phyloP scores from a whole-genome alignment of 305 asterid genomes.

The Rubia tinctorum region DNA sequence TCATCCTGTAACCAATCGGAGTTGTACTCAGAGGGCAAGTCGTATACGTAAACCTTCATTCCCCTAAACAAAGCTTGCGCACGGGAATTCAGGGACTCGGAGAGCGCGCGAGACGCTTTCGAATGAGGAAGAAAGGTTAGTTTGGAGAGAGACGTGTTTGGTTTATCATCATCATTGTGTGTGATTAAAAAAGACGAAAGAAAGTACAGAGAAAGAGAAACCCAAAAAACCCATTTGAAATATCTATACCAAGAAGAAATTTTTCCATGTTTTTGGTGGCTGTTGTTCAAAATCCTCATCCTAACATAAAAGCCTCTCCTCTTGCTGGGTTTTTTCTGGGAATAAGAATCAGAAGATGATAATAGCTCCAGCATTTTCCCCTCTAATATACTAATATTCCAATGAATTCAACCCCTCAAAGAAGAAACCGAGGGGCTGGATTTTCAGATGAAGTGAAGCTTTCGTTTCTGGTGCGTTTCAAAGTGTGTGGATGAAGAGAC shows the following conservation, averaged over 20 bases:
- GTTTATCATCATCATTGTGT: constrained; percentile 27
- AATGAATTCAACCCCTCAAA: constrained; percentile 23
- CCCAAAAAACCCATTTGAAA: constrained; percentile 67
- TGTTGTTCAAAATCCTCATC: constrained; percentile 46
- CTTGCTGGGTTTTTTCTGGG: constrained; percentile 20
- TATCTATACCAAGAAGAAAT: constrained; percentile 37
- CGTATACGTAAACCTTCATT: constrained; percentile 64
- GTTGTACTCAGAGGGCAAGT: constrained; percentile 67
- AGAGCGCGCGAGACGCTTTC: constrained; percentile 57
- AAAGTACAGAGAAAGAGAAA: constrained; percentile 53
- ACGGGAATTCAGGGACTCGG: constrained; percentile 33
- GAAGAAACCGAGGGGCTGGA: constrained; percentile 14
- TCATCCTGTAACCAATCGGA: constrained; percentile 54
- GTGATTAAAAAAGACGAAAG: constrained; percentile 52
- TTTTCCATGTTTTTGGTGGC: not conserved
- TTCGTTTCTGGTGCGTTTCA: constrained; percentile 48
- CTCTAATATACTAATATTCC: not conserved
- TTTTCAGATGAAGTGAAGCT: constrained; percentile 32
- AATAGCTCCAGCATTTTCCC: constrained; percentile 26
- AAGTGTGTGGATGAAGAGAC: constrained; percentile 41
- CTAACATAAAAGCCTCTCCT: constrained; percentile 54
- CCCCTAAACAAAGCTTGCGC: constrained; percentile 36
- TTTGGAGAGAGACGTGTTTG: constrained; percentile 30
- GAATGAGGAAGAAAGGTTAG: constrained; percentile 35
- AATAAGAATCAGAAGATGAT: not conserved